Evolutionary conservation across 306 rosid genomes (phyloP), one percentile per base, ranked within the genome.

Genomic region (Inga leiocalycina): DNA sequence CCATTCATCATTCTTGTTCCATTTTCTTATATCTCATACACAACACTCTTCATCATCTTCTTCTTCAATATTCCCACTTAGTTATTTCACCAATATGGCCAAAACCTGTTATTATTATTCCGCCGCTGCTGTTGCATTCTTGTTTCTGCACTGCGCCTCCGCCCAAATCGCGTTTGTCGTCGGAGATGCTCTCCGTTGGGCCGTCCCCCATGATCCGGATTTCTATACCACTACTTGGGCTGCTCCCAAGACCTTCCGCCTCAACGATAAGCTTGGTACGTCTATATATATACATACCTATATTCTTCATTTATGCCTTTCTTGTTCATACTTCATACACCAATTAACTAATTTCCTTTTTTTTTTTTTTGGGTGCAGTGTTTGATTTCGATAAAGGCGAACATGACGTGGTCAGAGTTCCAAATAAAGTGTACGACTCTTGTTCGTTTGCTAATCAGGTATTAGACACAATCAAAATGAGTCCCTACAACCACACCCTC

Each of bases 141-240:
- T 88, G 83, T 27, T 86, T 24, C 5, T 78, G 6, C 86, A 82
- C 0, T 41, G 62, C 12, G 43, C 54, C 41, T 22, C 75, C 10
- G 89, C 86, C 70, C 77, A 82, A 5, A 86, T 59, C 17, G 61
- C 2, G 14, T 84, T 80, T 69, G 75, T 85, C 2, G 93, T 91
- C 27, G 95, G 93, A 85, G 86, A 52, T 1, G 1, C 3, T 41
- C 1, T 9, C 4, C 89, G 88, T 24, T 91, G 93, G 92, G 13
- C 2, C 2, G 17, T 74, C 43, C 93, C 91, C 61, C 4, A 3
- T n/a, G n/a, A n/a, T n/a, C n/a, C n/a, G n/a, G n/a, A 78, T 27
- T 56, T 57, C 1, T 89, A 89, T 54, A 32, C 62, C n/a, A n/a
- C n/a, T n/a, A 52, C 43, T 35, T 89, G 93, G 95, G 84, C 89